Conservation (phyloP, 2,329 filamentous ascomycete genomes). For the Thelonectria blattea region DNA sequence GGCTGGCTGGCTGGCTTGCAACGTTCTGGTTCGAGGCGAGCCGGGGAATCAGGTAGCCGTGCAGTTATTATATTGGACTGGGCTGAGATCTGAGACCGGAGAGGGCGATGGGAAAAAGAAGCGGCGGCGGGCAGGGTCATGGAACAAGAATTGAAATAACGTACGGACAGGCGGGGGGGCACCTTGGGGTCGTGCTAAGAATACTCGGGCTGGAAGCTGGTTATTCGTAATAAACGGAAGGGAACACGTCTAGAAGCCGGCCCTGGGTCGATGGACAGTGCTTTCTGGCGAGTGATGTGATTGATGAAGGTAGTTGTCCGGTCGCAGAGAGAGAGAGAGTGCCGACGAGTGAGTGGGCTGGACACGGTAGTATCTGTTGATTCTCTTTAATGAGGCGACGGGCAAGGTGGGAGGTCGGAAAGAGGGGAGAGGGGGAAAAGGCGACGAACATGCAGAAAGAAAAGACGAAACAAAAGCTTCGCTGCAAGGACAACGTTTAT, state of each 20-base stretch:
- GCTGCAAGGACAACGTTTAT: not conserved
- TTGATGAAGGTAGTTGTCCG: slow-evolving; percentile 8
- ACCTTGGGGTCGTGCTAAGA: slow-evolving; percentile 10
- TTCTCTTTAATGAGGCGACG: not conserved
- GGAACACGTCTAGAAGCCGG: slow-evolving; percentile 16
- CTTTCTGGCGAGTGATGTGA: slow-evolving; percentile 1
- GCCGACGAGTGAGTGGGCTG: not conserved
- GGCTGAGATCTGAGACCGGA: slow-evolving; percentile 39
- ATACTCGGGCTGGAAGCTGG: not conserved
- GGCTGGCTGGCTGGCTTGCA: too few species aligned
- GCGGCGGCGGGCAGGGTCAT: slow-evolving; percentile 13
- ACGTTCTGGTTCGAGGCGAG: not conserved
- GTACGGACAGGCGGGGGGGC: not conserved
- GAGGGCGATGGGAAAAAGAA: slow-evolving; percentile 23
- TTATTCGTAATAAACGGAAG: not conserved
- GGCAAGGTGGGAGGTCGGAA: not conserved
- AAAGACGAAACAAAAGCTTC: not conserved
- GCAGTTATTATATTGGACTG: slow-evolving; percentile 23
- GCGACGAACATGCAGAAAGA: slow-evolving; percentile 1
- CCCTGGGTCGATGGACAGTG: slow-evolving; percentile 16
- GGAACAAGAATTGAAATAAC: not conserved
- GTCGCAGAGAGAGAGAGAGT: slow-evolving; percentile 10
- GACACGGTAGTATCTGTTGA: not conserved
- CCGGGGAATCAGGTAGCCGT: not conserved
- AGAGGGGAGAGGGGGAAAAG: slow-evolving; percentile 1